These are phyloP conservation scores for Mycena floridula DNA, from an alignment of 768 basidiomycete genomes.

Conservation along the genomic window DNA sequence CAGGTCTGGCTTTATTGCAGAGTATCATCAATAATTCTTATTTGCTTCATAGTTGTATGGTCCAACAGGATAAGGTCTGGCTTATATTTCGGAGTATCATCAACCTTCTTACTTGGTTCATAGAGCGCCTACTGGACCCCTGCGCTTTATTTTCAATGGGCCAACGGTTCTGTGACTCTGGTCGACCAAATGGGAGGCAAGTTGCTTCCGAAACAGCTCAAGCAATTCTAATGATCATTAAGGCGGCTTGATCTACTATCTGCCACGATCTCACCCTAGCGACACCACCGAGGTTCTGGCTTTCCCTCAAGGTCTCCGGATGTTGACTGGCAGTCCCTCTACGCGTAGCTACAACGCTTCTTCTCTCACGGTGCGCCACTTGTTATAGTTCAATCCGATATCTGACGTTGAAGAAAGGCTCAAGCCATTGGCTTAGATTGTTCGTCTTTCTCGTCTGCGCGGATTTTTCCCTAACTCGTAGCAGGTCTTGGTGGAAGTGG, in stretches of 20 bases:
- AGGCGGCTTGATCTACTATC: neutral
- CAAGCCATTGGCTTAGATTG: neutral
- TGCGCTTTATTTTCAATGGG: neutral
- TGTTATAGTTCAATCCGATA: too few relatives aligned
- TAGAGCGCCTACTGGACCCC: neutral
- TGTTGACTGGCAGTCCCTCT: neutral
- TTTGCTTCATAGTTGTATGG: neutral
- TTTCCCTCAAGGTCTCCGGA: neutral
- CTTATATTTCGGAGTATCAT: too few relatives aligned
- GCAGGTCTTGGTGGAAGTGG: neutral
- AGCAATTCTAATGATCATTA: too few relatives aligned
- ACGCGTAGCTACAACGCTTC: neutral
- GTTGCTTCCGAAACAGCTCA: too few relatives aligned
- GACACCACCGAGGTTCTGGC: neutral
- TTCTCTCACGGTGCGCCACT: neutral
- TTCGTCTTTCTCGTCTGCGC: neutral
- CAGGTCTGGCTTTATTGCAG: neutral
- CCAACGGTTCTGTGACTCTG: neutral
- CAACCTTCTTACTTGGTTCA: too few relatives aligned
- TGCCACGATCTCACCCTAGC: neutral
- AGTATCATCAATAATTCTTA: too few relatives aligned
- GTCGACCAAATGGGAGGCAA: neutral
- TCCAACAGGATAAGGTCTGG: neutral
- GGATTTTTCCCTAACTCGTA: neutral
- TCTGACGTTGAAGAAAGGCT: too few relatives aligned